Conservation (phyloP, 2,329 filamentous ascomycete genomes). For the Verticillium tricorpus region DNA sequence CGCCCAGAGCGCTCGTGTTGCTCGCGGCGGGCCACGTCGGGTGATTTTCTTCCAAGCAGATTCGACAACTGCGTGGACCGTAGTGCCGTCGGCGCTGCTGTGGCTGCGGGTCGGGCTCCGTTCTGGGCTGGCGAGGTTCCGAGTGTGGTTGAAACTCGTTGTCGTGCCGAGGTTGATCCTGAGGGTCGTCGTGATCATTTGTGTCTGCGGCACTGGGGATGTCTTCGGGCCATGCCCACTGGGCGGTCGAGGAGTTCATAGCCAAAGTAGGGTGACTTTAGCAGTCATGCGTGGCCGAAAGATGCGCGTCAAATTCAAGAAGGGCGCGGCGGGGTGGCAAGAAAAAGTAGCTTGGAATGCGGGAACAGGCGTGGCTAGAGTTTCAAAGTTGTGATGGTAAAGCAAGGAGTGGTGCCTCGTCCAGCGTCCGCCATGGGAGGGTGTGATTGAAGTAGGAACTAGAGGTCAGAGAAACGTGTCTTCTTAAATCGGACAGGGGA, state of each 20-base stretch:
- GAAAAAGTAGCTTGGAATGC: background rate
- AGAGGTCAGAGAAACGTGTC: background rate
- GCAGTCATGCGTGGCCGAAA: background rate
- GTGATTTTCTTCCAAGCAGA: slow-evolving; percentile 70
- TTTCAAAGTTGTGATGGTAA: background rate
- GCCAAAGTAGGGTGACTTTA: background rate
- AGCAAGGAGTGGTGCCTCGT: background rate
- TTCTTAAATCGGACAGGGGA: background rate
- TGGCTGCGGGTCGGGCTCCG: background rate
- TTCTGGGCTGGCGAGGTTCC: background rate
- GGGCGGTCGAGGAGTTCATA: background rate
- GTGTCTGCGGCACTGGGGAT: background rate
- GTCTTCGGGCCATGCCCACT: background rate
- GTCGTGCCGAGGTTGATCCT: background rate
- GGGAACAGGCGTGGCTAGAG: background rate
- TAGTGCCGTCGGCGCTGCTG: slow-evolving; percentile 42
- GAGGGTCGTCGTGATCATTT: background rate
- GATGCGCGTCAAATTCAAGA: background rate
- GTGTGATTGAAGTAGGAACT: background rate
- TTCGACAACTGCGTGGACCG: slow-evolving; percentile 74
- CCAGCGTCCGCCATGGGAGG: background rate
- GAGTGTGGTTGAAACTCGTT: background rate
- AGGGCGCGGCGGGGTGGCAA: background rate
- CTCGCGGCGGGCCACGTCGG: slow-evolving; percentile 36
- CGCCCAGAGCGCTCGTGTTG: slow-evolving; percentile 12